phyloP scores from a whole-genome alignment of 306 rosid species.

The Cucumis cinereus region DNA sequence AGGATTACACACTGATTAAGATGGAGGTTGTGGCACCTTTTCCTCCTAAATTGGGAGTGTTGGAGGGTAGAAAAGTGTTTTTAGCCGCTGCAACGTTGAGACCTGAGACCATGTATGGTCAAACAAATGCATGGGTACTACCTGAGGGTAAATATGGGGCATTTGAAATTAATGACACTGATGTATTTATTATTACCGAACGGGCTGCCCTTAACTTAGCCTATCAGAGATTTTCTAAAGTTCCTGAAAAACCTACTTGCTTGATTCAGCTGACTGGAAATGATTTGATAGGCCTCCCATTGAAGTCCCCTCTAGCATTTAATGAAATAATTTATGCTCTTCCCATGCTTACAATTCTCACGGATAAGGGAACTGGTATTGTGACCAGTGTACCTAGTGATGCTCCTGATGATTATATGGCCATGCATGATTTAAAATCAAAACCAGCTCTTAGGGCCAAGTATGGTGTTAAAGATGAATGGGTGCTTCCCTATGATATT shows the following conservation, averaged over 20 bases:
- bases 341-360: conserved; percentile 85
- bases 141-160: conserved; percentile 96
- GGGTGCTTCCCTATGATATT: conserved; percentile 74
- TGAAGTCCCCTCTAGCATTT: conserved; percentile 69
- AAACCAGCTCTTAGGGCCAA: conserved; percentile 69
- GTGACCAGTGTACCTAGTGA: conserved; percentile 97
- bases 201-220: conserved; percentile 91
- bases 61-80: conserved; percentile 69
- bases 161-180: conserved; percentile 65
- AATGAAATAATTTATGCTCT: conserved; percentile 72
- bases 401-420: conserved; percentile 95
- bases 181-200: conserved; percentile 49
- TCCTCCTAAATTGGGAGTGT: conserved; percentile 40
- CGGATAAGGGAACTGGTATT: conserved; percentile 91
- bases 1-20: conserved; percentile 79
- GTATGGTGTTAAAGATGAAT: conserved; percentile 76
- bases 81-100: conserved; percentile 87
- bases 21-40: conserved; percentile 76
- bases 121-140: conserved; percentile 92
- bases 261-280: conserved; percentile 60
- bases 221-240: conserved; percentile 54
- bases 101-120: conserved; percentile 98
- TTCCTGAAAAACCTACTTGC: conserved; percentile 65
- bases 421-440: conserved; percentile 67
- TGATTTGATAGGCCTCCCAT: conserved; percentile 86